These are phyloP conservation scores for Psophocarpus tetragonolobus DNA, from an alignment of 306 rosid species.

Conservation along the genomic window DNA sequence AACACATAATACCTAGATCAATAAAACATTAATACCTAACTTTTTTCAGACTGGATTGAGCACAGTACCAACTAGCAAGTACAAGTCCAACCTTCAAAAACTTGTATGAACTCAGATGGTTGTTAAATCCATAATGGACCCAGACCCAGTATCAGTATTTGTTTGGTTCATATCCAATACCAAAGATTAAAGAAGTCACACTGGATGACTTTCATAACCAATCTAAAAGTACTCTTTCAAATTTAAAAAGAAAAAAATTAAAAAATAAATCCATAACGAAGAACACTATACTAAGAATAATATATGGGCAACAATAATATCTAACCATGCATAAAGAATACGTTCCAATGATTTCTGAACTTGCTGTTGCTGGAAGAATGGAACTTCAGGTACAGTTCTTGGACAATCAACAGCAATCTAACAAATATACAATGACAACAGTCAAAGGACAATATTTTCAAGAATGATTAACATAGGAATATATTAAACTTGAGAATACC, in stretches of 20 bases:
- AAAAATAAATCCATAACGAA: constrained; percentile 16
- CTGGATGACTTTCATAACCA: not conserved
- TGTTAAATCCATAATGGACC: not conserved
- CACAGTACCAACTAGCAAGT: not conserved
- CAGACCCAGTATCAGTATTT: constrained; percentile 6
- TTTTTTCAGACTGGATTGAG: not conserved
- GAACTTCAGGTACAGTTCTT: constrained; percentile 89
- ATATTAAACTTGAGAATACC: constrained; percentile 45
- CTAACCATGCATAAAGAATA: constrained; percentile 81
- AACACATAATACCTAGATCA: not conserved
- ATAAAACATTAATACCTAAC: not conserved
- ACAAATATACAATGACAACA: constrained; percentile 19
- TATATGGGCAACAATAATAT: constrained; percentile 18
- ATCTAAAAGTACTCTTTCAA: not conserved
- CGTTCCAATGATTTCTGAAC: constrained; percentile 93
- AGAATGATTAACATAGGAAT: not conserved
- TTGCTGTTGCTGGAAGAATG: constrained; percentile 79
- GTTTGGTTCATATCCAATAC: constrained; percentile 4
- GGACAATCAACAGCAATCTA: constrained; percentile 91
- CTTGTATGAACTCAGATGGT: constrained; percentile 2
- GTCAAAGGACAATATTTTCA: constrained; percentile 26
- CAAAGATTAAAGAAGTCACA: not conserved
- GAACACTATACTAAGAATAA: constrained; percentile 20
- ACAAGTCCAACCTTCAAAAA: not conserved
- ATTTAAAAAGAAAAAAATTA: not conserved